A percentile compares a stretch with the other conserved stretches of the same genome.
These are phyloP conservation scores for Solanum hybrid DNA, from an alignment of 305 asterid species.

Conservation along the genomic window DNA sequence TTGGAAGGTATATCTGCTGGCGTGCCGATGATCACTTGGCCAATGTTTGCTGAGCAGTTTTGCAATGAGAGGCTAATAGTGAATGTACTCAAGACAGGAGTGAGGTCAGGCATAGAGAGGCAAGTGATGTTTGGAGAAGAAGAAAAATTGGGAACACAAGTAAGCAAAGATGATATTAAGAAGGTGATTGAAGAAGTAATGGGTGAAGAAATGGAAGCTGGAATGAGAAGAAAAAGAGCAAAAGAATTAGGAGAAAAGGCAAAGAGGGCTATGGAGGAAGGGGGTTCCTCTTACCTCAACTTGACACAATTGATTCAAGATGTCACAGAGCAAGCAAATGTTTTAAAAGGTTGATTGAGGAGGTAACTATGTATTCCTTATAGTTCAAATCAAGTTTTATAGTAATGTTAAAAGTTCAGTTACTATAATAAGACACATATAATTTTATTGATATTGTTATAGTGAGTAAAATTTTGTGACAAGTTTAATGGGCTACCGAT, in stretches of 20 bases:
- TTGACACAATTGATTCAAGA: constrained; percentile 24
- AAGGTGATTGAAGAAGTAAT: constrained; percentile 21
- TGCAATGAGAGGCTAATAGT: constrained; percentile 29
- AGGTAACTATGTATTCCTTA: neutral
- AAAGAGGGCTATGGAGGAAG: constrained; percentile 22
- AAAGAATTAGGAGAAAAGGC: constrained; percentile 27
- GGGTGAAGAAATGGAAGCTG: constrained; percentile 21
- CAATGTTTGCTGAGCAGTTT: constrained; percentile 44
- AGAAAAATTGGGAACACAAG: constrained; percentile 22
- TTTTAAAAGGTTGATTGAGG: neutral
- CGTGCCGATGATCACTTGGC: constrained; percentile 46
- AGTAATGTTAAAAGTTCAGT: neutral
- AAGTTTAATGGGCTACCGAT: too few relatives aligned
- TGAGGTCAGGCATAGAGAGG: constrained; percentile 23
- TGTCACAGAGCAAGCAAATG: constrained; percentile 3
- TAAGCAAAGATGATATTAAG: constrained; percentile 23
- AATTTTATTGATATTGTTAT: too few relatives aligned
- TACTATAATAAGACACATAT: neutral
- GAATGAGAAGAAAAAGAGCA: constrained; percentile 34
- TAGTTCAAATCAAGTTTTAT: neutral
- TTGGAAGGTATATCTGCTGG: constrained; percentile 36
- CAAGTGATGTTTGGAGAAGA: constrained; percentile 23
- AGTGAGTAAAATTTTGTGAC: too few relatives aligned
- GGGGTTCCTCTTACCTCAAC: constrained; percentile 34
- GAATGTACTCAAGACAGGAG: constrained; percentile 23